Base-by-base conservation (phyloP, 2,329 filamentous ascomycete species). In the Ceratocystis albifundus region DNA sequence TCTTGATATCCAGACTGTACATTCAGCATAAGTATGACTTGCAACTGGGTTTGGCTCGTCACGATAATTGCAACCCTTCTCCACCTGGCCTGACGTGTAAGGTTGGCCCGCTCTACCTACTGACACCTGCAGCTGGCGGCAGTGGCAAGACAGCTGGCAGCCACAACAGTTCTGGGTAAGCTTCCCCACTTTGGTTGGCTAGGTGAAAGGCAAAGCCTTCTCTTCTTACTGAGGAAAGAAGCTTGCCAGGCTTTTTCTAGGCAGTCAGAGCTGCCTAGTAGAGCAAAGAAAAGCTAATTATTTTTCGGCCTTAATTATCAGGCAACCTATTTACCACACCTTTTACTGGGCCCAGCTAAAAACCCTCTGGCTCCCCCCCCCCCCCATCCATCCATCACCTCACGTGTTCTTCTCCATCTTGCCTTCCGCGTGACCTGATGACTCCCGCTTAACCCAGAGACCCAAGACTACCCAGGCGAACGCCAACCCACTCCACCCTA, bases 321-420 rank as follows among this genome's bases (percentile, higher is more conserved):
- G 36, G 36, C 36, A 41, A 15, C 36, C 4, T 41, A 12, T 1
- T 53, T 32, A 25, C 25, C 10, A 15, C 25, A 2, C 28, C 32
- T 36, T 30, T 30, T 25, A 66, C 59, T 59, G 25, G 55, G 46
- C 50, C 63, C 17, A 57, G 65, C 44, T 50, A 65, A 46, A 68
- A 68, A 66, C 57, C 64, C 59, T 66, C 32, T 44, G 59, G 59
- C 48, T 53, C 22, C 28, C 44, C 62, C 28, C 20, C 48, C 48
- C 45, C 22, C 28, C 44, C 62, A 41, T 28, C 48, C 73, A 74
- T 73, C 72, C 73, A 74, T 71, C 68, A 53, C 73, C 75, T 74
- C 75, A 76, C 75, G 75, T 76, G 75, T 74, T 76, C 72, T 72
- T 71, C 71, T 71, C 72, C 71, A 72, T 74, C 71, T 70, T 25